Conservation (phyloP, 139 green algal species). For the Chlamydomonas sphaeroides region DNA sequence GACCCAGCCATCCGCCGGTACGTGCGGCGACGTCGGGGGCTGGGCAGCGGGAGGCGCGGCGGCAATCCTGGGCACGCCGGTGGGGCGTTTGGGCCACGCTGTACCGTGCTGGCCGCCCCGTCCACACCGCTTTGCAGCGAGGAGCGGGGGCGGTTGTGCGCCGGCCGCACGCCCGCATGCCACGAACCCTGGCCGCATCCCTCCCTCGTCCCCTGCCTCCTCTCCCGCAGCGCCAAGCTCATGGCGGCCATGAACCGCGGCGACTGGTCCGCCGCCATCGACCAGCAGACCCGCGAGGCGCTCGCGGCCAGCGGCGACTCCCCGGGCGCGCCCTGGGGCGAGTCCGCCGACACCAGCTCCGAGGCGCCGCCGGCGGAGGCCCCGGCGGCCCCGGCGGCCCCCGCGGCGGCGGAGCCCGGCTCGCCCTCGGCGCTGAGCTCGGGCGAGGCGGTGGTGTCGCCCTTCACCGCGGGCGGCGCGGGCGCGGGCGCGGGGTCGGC, state of each 20-base stretch:
- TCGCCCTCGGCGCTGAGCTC: no score
- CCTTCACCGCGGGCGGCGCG: slow-evolving; percentile 61
- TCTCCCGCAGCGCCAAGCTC: slow-evolving; percentile 51
- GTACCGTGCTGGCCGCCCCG: no score
- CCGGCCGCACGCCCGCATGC: no score
- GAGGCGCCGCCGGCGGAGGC: not conserved
- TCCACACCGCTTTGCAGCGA: no score
- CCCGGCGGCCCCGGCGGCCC: not conserved
- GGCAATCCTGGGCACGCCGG: no score
- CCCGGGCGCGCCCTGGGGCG: not conserved
- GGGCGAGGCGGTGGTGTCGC: slow-evolving; percentile 66
- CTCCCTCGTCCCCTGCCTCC: no score
- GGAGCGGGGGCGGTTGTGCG: no score
- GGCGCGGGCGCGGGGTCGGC: not conserved
- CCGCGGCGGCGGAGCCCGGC: not conserved
- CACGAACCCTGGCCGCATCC: not conserved
- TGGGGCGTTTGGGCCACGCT: no score
- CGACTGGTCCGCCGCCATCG: slow-evolving; percentile 87
- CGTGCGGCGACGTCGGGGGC: not conserved
- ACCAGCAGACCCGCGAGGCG: slow-evolving; percentile 72
- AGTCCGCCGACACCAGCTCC: not conserved
- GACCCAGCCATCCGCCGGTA: slow-evolving; percentile 29
- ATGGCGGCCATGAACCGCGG: slow-evolving; percentile 80
- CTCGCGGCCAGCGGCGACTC: no score
- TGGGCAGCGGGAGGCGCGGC: no score